phyloP scores from a whole-genome alignment of 345 rosid genomes.

The Dimocarpus longan region DNA sequence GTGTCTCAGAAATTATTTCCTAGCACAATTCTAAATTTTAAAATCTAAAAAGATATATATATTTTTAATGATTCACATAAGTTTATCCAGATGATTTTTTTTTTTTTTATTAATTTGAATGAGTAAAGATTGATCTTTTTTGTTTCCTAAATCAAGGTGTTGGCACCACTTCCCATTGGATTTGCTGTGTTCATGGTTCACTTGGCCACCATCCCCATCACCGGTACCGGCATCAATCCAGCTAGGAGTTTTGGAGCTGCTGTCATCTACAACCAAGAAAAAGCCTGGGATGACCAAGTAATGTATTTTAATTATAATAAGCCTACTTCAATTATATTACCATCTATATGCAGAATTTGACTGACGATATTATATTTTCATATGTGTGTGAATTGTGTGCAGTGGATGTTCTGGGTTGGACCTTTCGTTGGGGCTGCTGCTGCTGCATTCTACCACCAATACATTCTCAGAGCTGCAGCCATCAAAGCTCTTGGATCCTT shows the following conservation, averaged over 20 bases:
- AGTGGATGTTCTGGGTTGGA: conserved; percentile 99
- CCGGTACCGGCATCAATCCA: conserved; percentile 96
- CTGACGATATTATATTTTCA: not conserved
- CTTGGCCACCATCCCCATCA: conserved; percentile 85
- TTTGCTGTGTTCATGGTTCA: conserved; percentile 99
- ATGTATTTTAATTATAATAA: not conserved
- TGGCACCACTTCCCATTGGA: conserved; percentile 97
- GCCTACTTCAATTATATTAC: no score
- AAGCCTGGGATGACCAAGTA: conserved; percentile 98
- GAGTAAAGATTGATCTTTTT: not conserved
- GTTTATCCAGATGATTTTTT: no score
- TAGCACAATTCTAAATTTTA: no score
- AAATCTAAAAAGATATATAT: no score
- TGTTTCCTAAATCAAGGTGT: conserved; percentile 44
- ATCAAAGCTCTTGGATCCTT: conserved; percentile 79
- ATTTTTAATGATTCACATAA: no score
- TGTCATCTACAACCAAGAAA: conserved; percentile 68
- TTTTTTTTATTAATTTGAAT: no score
- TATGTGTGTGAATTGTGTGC: conserved; percentile 4
- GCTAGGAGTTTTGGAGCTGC: conserved; percentile 99
- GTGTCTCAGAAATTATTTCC: no score
- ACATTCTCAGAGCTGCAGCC: conserved; percentile 74
- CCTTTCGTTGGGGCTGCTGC: conserved; percentile 82
- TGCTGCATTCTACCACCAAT: conserved; percentile 85
- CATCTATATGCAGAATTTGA: no score